Percentiles rank a stretch among this genome's conserved stretches.
phyloP scores from a whole-genome alignment of 495 filamentous ascomycete species.

The Penicilliopsis zonata region DNA sequence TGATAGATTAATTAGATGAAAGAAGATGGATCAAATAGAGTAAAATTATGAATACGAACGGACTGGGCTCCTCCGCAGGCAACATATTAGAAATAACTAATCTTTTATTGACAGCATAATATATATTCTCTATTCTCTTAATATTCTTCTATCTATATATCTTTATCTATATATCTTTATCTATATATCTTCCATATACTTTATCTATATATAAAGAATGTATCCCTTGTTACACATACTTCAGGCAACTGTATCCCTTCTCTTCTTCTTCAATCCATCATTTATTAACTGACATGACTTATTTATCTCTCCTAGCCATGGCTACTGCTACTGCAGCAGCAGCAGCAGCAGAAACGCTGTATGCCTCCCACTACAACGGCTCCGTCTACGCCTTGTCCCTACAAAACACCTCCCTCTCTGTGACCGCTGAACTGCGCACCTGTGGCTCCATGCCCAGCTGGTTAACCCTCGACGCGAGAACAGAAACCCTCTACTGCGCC shows the following conservation, averaged over 20 bases:
- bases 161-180: no score
- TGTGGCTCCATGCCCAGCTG: slow-evolving; percentile 48
- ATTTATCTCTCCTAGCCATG: neutral
- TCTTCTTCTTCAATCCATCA: neutral
- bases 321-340: slow-evolving; percentile 8
- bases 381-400: slow-evolving; percentile 43
- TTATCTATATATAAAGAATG: neutral
- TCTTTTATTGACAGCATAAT: no score
- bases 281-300: neutral
- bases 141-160: no score
- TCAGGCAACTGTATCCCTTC: neutral
- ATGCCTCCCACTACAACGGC: slow-evolving; percentile 50
- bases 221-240: neutral
- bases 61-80: no score
- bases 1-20: no score
- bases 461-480: slow-evolving; percentile 42
- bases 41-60: no score
- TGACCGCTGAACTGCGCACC: slow-evolving; percentile 21
- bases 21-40: no score
- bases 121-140: no score
- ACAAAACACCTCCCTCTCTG: slow-evolving; percentile 19
- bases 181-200: neutral
- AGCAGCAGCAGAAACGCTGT: slow-evolving; percentile 34
- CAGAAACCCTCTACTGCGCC: slow-evolving; percentile 44
- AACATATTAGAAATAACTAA: no score